Conservation (phyloP, 164 flowering plant genomes). For the Taxillus chinensis region DNA sequence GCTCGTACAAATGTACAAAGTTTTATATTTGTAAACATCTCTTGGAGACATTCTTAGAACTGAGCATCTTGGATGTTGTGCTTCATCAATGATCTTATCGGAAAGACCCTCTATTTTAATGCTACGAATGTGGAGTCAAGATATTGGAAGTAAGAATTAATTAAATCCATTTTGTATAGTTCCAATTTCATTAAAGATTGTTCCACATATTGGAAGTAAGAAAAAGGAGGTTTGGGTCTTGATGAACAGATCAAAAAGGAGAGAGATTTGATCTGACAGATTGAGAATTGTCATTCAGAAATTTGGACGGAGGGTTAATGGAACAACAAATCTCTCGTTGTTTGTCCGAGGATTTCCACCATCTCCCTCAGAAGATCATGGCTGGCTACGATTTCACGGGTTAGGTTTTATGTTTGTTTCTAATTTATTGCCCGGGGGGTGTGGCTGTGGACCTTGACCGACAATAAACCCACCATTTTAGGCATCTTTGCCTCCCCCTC, state of each 20-base stretch:
- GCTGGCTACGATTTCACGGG: slow-evolving; percentile 1
- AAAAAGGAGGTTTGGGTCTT: not conserved
- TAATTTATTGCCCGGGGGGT: slow-evolving; percentile 30
- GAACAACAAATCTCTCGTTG: not conserved
- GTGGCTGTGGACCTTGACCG: slow-evolving; percentile 48
- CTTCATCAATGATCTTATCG: too few relatives aligned
- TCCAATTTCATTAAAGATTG: too few relatives aligned
- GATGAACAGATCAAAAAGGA: not conserved
- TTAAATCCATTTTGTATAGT: too few relatives aligned
- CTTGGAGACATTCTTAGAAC: too few relatives aligned
- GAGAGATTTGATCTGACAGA: slow-evolving; percentile 4
- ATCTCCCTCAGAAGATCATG: not conserved
- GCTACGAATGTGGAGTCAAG: too few relatives aligned
- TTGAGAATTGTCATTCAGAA: slow-evolving; percentile 1
- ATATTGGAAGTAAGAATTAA: too few relatives aligned
- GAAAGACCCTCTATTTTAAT: too few relatives aligned
- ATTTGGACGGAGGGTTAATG: not conserved
- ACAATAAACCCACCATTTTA: slow-evolving; percentile 42
- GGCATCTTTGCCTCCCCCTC: slow-evolving; percentile 47
- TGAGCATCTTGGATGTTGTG: too few relatives aligned
- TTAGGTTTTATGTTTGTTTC: slow-evolving; percentile 4
- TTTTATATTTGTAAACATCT: too few relatives aligned
- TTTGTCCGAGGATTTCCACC: not conserved
- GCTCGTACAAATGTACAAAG: too few relatives aligned
- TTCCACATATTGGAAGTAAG: too few relatives aligned